Evolutionary conservation across 2,329 filamentous ascomycete genomes (phyloP).

Genomic region (Fusarium tuaranense): DNA sequence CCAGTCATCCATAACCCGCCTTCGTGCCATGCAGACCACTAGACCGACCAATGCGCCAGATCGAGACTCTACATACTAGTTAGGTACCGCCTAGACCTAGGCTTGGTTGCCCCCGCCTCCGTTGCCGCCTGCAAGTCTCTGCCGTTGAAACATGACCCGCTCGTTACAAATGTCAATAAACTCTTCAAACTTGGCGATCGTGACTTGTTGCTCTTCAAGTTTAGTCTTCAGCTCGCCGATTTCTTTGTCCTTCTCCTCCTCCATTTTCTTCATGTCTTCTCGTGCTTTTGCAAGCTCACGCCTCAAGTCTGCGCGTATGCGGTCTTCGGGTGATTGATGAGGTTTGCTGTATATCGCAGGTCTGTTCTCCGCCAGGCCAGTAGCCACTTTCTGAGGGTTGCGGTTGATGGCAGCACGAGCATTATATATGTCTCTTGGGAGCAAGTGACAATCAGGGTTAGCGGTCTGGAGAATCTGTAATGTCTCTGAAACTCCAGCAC

Average conservation of each 20-base stretch:
- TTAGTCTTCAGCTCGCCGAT: conserved; percentile 69
- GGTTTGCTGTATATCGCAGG: conserved; percentile 76
- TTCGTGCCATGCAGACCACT: conserved; percentile 29
- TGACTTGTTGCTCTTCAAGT: conserved; percentile 72
- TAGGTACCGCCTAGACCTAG: conserved; percentile 28
- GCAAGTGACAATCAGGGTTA: conserved; percentile 71
- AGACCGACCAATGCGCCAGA: conserved; percentile 30
- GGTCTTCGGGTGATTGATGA: conserved; percentile 71
- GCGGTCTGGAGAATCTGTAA: conserved; percentile 73
- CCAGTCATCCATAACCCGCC: conserved; percentile 18
- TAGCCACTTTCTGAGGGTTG: conserved; percentile 71
- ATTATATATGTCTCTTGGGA: conserved; percentile 76
- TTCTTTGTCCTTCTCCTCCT: conserved; percentile 68
- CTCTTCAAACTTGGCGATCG: conserved; percentile 74
- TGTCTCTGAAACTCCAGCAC: conserved; percentile 74
- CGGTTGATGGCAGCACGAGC: conserved; percentile 75
- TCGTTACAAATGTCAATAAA: conserved; percentile 78
- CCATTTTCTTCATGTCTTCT: conserved; percentile 67
- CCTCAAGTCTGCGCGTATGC: conserved; percentile 71
- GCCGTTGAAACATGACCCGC: conserved; percentile 72
- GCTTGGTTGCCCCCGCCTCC: conserved; percentile 43
- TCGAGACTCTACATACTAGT: conserved; percentile 16
- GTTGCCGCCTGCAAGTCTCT: conserved; percentile 58
- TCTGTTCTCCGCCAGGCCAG: conserved; percentile 69
- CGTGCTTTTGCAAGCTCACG: conserved; percentile 69